These are phyloP conservation scores for Cryphonectria radicalis DNA, from an alignment of 2,329 filamentous ascomycete genomes.

Conservation along the genomic window DNA sequence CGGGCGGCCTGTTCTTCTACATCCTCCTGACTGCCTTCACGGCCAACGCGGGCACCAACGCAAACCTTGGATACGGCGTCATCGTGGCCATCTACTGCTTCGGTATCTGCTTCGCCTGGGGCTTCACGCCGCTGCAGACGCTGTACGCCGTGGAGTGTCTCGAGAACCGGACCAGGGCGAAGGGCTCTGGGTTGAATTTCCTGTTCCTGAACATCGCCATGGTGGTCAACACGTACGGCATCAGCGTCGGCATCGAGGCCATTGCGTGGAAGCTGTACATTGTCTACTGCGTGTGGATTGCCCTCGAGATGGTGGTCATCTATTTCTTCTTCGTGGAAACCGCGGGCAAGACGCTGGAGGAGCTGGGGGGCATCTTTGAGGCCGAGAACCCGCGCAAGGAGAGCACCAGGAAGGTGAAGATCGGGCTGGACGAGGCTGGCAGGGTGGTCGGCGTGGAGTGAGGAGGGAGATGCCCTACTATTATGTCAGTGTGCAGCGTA, in stretches of 20 bases:
- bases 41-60: slow-evolving; percentile 39
- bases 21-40: slow-evolving; percentile 53
- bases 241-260: slow-evolving; percentile 48
- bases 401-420: slow-evolving; percentile 26
- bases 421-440: slow-evolving; percentile 26
- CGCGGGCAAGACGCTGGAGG: slow-evolving; percentile 39
- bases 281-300: slow-evolving; percentile 49
- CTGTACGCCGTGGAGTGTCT: slow-evolving; percentile 49
- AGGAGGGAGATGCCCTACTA: not conserved
- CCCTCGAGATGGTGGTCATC: slow-evolving; percentile 45
- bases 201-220: slow-evolving; percentile 47
- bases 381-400: slow-evolving; percentile 24
- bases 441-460: slow-evolving; percentile 23
- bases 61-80: slow-evolving; percentile 32
- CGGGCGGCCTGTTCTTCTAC: slow-evolving; percentile 26
- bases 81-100: slow-evolving; percentile 46
- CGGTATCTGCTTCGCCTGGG: slow-evolving; percentile 55
- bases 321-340: slow-evolving; percentile 55
- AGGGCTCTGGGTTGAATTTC: slow-evolving; percentile 50
- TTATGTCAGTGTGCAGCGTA: not conserved
- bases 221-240: slow-evolving; percentile 49
- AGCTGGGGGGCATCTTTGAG: slow-evolving; percentile 26
- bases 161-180: slow-evolving; percentile 44
- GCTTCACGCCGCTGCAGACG: slow-evolving; percentile 53
- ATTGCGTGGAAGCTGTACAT: slow-evolving; percentile 58